Evolutionary conservation across 768 basidiomycete genomes (phyloP), one percentile per base, ranked within the genome.

Genomic region (Rhodotorula paludigena): DNA sequence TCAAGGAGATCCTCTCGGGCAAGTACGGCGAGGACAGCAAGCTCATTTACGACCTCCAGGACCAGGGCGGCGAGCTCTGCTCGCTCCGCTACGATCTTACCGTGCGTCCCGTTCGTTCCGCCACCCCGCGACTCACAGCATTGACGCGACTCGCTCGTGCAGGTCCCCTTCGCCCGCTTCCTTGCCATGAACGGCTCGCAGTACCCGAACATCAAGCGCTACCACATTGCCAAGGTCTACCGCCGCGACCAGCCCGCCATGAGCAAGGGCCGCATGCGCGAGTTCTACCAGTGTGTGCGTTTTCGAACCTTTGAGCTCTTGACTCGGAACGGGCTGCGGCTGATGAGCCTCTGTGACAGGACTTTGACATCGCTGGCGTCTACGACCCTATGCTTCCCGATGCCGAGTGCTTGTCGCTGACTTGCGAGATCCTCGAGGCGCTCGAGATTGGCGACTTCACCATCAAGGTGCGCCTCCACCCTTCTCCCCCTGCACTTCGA

Each of bases 151-250:
- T 1, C 49, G 0, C 20, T 4, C 5, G 1, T 11, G 30, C 65
- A 82, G 82, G 82, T 98, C 33, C 96, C 96, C 10, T 87, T 99
- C 49, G 96, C 94, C 30, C 82, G 96, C 39, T 93, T 91, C 78
- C 82, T 99, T 25, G 94, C 96, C 35, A 98, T 99, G 92, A 86
- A 86, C 65, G 89, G 90, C n/a, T 86, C 85, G n/a, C 70, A 76
- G 51, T 78, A 87, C 82, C 70, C 84, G 78, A 73, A 78, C 36
- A 81, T 86, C 69, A 98, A 98, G 80, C 78, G 97, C 21, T 99
- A 92, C 87, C 96, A 98, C 78, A 87, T 99, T 57, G 93, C 92
- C n/a, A 99, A 98, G 80, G 96, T 99, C 28, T 99, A 98, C 79
- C 82, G 96, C 69, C 81, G 96, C 76, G 96, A 99, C 79, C 91